Percentiles rank a stretch among this genome's conserved stretches.
Conservation (phyloP, 495 filamentous ascomycete species). For the Gamarada debralockiae region DNA sequence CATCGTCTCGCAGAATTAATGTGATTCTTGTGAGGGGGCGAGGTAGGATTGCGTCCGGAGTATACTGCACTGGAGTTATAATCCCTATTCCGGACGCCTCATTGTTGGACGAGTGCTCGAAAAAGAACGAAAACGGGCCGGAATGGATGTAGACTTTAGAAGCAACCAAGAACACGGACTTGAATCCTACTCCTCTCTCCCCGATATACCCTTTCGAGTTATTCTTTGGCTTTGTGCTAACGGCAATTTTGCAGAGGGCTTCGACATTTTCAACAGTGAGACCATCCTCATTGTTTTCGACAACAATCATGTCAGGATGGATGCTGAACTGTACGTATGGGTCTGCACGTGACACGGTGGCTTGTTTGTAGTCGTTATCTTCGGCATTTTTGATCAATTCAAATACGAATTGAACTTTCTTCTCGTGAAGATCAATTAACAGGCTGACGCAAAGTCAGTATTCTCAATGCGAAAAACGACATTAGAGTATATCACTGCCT, state of each 20-base stretch:
- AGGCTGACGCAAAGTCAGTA: neutral
- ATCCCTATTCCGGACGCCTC: constrained; percentile 1
- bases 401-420: constrained; percentile 29
- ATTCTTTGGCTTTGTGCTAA: constrained; percentile 32
- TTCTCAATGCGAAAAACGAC: too few relatives aligned
- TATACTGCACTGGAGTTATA: neutral
- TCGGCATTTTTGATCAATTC: constrained; percentile 43
- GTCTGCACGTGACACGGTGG: neutral
- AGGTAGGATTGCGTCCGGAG: neutral
- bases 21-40: neutral
- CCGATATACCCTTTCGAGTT: constrained; percentile 30
- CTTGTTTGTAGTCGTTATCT: constrained; percentile 30
- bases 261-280: constrained; percentile 30
- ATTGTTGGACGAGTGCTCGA: neutral
- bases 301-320: constrained; percentile 18
- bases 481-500: too few relatives aligned
- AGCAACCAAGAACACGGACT: constrained; percentile 43
- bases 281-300: constrained; percentile 40
- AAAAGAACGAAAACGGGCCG: constrained; percentile 35
- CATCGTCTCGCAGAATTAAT: neutral
- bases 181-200: constrained; percentile 48
- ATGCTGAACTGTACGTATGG: constrained; percentile 26
- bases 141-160: constrained; percentile 36
- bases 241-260: constrained; percentile 35
- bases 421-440: neutral